Base-by-base conservation (phyloP, 345 rosid genomes). In the Dimocarpus longan region DNA sequence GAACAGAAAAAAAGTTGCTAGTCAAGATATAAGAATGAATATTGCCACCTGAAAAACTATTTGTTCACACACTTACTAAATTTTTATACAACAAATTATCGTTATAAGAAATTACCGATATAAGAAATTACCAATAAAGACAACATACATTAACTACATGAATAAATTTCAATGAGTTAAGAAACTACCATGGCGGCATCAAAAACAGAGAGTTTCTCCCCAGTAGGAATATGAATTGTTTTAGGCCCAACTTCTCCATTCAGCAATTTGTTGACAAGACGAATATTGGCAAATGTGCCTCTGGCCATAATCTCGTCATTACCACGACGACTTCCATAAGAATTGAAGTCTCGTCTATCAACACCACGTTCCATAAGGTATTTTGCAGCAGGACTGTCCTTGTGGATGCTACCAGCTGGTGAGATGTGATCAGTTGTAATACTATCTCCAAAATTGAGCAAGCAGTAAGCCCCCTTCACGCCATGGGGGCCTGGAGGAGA, bases 391-490 rank as follows among this genome's bases (percentile, higher is more conserved):
- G 96, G 95, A 75, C 97, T 95, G 79, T 95, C 97, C 77, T 83
- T 95, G 82, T 93, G 96, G 81, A 95, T 95, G 86, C 94, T 95
- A 24, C 98, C 97, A 79, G 98, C 97, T 39, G 96, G 97, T 60
- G 97, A 95, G 71, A 93, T 93, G 88, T 95, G 97, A 80, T 95
- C 98, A 10, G 97, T 93, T 10, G 98, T 95, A 75, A 95, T 95
- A 82, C 97, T 93, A 77, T 93, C 97, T 67, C 98, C 97, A 16
- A 93, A 88, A 80, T 90, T 91, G 42, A 95, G 93, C 68, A 95
- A 84, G 86, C 98, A 95, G 88, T 91, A 90, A 60, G 97, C 97
- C 68, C 92, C 91, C 82, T 91, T 95, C 73, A 95, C 97, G 2
- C 94, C 84, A 77, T 90, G 91, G 28, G 91, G 88, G 5, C 98